Conservation (phyloP, 2,329 filamentous ascomycete species). For the Colletotrichum siamense region DNA sequence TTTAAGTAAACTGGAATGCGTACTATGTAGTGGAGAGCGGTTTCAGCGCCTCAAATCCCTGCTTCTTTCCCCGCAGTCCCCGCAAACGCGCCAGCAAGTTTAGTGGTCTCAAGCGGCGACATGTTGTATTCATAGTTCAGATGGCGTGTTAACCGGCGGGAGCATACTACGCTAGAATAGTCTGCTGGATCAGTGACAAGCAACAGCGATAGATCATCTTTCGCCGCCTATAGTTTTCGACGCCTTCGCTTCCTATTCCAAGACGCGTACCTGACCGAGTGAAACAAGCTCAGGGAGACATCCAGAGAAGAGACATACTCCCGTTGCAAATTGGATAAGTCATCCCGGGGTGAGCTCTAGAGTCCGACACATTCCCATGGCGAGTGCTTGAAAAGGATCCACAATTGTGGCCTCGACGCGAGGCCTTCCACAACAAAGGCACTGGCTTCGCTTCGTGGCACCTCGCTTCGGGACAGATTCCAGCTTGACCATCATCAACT, state of each 20-base stretch:
- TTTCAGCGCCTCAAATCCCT: background rate
- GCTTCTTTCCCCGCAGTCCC: background rate
- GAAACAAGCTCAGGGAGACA: background rate
- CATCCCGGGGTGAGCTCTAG: too few relatives aligned
- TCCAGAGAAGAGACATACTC: background rate
- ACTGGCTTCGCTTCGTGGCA: background rate
- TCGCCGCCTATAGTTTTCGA: conserved; percentile 54
- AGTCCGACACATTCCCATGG: background rate
- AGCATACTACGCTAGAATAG: background rate
- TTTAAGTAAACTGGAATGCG: background rate
- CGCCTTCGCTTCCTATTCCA: background rate
- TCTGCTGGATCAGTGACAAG: conserved; percentile 50
- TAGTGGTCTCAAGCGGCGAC: background rate
- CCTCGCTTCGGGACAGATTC: background rate
- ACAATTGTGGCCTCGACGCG: background rate
- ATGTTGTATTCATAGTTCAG: background rate
- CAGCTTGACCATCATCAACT: too few relatives aligned
- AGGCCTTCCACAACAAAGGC: background rate
- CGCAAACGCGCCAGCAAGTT: background rate
- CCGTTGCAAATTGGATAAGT: fast-evolving
- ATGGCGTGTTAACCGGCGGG: background rate
- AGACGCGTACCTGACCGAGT: fast-evolving
- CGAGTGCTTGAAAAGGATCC: background rate
- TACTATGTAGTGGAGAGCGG: background rate
- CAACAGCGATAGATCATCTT: conserved; percentile 58